Evolutionary conservation across 2,329 filamentous ascomycete species (phyloP).

Genomic region (Cordyceps sp.): DNA sequence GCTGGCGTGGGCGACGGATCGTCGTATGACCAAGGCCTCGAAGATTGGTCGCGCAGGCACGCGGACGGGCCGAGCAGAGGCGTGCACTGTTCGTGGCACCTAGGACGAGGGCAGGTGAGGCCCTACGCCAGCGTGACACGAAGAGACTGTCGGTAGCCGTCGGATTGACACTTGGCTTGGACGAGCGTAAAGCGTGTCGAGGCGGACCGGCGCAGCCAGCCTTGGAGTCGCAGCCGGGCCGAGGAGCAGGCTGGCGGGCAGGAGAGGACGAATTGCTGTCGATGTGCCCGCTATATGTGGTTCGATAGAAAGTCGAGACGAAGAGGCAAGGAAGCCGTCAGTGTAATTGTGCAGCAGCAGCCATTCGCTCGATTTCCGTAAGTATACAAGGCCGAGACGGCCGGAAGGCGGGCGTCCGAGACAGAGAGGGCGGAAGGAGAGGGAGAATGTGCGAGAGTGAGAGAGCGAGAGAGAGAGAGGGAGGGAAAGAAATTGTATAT

Average conservation of each 20-base stretch:
- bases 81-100: background rate
- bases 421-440: background rate
- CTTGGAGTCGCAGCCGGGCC: background rate
- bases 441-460: background rate
- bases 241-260: background rate
- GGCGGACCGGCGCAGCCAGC: background rate
- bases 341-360: no score
- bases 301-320: no score
- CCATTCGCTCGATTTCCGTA: no score
- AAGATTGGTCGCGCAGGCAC: background rate
- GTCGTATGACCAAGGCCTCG: background rate
- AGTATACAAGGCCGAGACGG: no score
- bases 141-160: background rate
- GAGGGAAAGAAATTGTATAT: no score
- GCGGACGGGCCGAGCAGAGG: background rate
- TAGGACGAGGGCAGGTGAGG: no score
- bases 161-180: no score
- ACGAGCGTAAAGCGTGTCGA: background rate
- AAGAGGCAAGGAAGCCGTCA: background rate
- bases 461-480: no score
- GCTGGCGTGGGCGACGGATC: conserved; percentile 2
- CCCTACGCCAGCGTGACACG: background rate
- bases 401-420: no score
- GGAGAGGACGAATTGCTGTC: background rate
- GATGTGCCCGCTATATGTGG: no score